Evolutionary conservation across 208 protist genomes (phyloP), one percentile per base, ranked within the genome.

Genomic region (Leishmania tarentolae): DNA sequence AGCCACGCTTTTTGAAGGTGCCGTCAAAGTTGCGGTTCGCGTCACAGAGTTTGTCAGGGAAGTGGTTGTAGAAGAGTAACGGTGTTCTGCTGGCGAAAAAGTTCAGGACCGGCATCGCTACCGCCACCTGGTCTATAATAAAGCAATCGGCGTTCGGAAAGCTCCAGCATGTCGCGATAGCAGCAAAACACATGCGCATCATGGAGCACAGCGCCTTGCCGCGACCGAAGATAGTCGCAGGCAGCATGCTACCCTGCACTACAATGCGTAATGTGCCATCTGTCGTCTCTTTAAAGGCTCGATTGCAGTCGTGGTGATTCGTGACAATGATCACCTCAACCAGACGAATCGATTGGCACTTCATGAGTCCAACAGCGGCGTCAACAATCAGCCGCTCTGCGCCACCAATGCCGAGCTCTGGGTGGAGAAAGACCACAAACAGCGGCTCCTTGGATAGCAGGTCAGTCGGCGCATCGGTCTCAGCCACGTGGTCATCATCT

Each of bases 21-120:
- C 89, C 85, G 53, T 87, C 80, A 17, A 75, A 84, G 65, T 88
- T 89, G 69, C 91, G 92, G 59, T 94, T 97, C 9, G 91, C 56
- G 77, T 98, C 93, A 82, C 94, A 98, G 65, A 99, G 86, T 72
- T 97, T 88, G 86, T 99, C 99, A 0, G 99, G 99, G 82, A 99
- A 99, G 85, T 99, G 99, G 83, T 98, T 99, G 88, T 99, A 99
- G 83, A 99, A 99, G n/a, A 99, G 80, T 2, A 98, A 85, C 19
- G 94, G 90, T 28, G 83, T 89, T 50, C 79, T 77, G 24, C 81
- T 86, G 37, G 86, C 80, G 57, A 95, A 76, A 69, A 88, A 90
- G 15, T 72, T 69, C 9, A 99, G 77, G 59, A 98, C 75, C 3
- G 97, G 90, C 66, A 99, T 83, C 42, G 97, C 94, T 9, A 95